Evolutionary conservation across 2,329 filamentous ascomycete species (phyloP).

Genomic region (Colletotrichum abscissum): DNA sequence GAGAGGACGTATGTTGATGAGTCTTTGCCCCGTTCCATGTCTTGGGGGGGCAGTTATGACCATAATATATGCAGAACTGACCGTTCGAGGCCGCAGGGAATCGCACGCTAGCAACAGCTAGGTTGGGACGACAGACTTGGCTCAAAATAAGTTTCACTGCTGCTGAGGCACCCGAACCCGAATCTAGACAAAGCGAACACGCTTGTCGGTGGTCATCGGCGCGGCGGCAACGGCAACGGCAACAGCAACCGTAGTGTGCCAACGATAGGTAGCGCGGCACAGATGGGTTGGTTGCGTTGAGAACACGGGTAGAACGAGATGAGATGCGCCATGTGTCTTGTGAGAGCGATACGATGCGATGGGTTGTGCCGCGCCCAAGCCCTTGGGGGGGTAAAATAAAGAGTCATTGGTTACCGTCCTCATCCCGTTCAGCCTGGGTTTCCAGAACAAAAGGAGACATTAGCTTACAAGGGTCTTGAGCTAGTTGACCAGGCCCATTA

Average conservation of each 20-base stretch:
- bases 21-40: background rate
- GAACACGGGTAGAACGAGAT: background rate
- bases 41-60: background rate
- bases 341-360: slow-evolving; percentile 4
- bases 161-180: background rate
- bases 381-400: background rate
- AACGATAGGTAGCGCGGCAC: background rate
- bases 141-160: background rate
- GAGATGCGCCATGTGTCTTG: background rate
- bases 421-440: background rate
- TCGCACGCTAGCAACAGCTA: background rate
- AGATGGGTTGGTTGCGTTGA: background rate
- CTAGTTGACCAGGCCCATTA: background rate
- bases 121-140: background rate
- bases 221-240: background rate
- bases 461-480: background rate
- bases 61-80: background rate
- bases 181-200: background rate
- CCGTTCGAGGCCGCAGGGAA: background rate
- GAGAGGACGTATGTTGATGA: background rate
- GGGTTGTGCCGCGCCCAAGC: background rate
- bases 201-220: background rate
- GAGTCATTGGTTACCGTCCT: background rate
- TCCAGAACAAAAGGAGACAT: background rate
- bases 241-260: background rate